Evolutionary conservation across 2,329 filamentous ascomycete genomes (phyloP).

Genomic region (Paecilomyces sp.): DNA sequence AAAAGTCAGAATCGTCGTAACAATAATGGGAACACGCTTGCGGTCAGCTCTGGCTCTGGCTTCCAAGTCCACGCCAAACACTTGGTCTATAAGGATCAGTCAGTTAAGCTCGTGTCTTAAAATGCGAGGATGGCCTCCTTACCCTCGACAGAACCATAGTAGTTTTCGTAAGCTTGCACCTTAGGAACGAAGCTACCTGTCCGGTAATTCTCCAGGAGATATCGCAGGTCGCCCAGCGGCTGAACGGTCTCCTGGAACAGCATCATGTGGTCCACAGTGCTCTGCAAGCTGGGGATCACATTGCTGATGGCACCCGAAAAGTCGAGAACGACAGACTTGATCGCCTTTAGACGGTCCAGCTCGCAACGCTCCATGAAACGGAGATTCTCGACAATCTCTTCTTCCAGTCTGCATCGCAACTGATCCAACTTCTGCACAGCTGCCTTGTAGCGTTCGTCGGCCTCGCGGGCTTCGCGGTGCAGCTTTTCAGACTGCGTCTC

Average conservation of each 20-base stretch:
- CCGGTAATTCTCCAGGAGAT: slow-evolving; percentile 92
- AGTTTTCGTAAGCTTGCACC: slow-evolving; percentile 94
- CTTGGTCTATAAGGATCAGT: slow-evolving; percentile 58
- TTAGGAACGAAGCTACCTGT: slow-evolving; percentile 88
- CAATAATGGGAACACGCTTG: slow-evolving; percentile 86
- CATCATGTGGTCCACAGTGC: slow-evolving; percentile 97
- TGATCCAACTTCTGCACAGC: slow-evolving; percentile 80
- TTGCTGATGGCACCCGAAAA: slow-evolving; percentile 97
- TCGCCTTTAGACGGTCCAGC: slow-evolving; percentile 88
- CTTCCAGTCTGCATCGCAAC: slow-evolving; percentile 88
- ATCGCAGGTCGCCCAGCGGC: slow-evolving; percentile 79
- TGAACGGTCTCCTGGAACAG: slow-evolving; percentile 99
- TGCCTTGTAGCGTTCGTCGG: slow-evolving; percentile 89
- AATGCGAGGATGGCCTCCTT: slow-evolving; percentile 8
- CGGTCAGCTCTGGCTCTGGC: slow-evolving; percentile 85
- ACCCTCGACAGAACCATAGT: slow-evolving; percentile 92
- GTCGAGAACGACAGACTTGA: slow-evolving; percentile 96
- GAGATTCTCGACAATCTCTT: slow-evolving; percentile 85
- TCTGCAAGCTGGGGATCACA: slow-evolving; percentile 91
- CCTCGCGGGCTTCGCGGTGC: slow-evolving; percentile 78
- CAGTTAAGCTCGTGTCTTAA: slow-evolving; percentile 8
- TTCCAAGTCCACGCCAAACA: slow-evolving; percentile 96
- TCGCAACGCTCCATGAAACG: slow-evolving; percentile 97
- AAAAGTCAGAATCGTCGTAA: slow-evolving; percentile 90
- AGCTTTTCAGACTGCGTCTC: slow-evolving; percentile 84